Evolutionary conservation across 441 rosid genomes (phyloP), one percentile per base, ranked within the genome.

Genomic region (Erysimum pusillum): DNA sequence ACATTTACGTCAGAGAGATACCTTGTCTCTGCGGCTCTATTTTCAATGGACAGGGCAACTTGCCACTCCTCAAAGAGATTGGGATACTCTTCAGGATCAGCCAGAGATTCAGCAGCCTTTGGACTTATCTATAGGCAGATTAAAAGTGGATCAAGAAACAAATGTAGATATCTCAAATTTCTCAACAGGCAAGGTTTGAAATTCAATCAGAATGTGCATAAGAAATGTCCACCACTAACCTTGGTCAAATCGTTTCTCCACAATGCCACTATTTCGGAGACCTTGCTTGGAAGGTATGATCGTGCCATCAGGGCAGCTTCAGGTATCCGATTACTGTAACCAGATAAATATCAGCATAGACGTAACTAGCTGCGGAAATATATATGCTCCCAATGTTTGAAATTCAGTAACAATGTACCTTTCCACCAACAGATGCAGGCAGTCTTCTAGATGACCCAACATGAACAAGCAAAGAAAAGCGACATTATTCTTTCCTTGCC

Each of bases 51-150:
- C 36, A 92, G 81, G 45, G 98, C 89, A 59, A 90, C 87, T 85
- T 96, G 96, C 99, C 98, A 94, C 82, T 96, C 98, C 74, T 96
- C 99, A 85, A 94, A 96, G 84, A 96, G 49, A 87, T 94, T 96
- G 18, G 98, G 86, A 77, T 96, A 94, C 84, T 96, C 99, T 79
- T 84, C 90, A 59, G 99, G 98, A 87, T 96, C 98, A 13, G 99
- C 98, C 86, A 96, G 83, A 68, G 98, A 94, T 76, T 96, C 99
- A 41, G 99, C 99, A 63, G 99, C 98, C 86, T 92, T 96, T 58
- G 97, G 91, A 80, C 93, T 96, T 75, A 94, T 87, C 99, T 96
- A 81, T 63, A 81, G 51, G 72, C 54, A 75, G 78, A 44, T 79
- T 46, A 45, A 66, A 42, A 42, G 78, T 22, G 52, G 13, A 41